A percentile compares a stretch with the other conserved stretches of the same genome.
Conservation (phyloP, 495 filamentous ascomycete genomes). For the Evernia prunastri region DNA sequence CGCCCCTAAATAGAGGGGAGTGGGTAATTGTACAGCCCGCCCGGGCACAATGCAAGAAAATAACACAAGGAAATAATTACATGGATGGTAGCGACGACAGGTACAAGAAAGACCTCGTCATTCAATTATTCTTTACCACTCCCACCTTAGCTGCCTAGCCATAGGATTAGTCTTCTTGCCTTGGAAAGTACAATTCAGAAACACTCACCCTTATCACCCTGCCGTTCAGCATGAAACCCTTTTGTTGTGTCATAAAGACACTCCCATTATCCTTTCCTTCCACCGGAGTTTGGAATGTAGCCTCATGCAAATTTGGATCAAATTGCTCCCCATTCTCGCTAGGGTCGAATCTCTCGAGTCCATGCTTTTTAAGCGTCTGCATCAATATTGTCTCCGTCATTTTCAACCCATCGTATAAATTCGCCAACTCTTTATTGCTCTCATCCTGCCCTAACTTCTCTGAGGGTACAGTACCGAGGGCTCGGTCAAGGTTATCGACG, state of each 20-base stretch:
- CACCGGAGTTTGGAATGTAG: constrained; percentile 84
- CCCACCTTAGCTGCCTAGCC: constrained; percentile 79
- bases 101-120: background rate
- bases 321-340: constrained; percentile 62
- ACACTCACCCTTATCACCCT: constrained; percentile 65
- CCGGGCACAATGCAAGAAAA: background rate
- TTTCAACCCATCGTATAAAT: constrained; percentile 78
- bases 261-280: constrained; percentile 79
- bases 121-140: constrained; percentile 60
- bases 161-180: constrained; percentile 2
- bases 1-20: constrained; percentile 21
- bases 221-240: constrained; percentile 89
- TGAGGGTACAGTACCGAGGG: constrained; percentile 67
- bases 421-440: constrained; percentile 52
- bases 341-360: constrained; percentile 83
- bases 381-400: constrained; percentile 92
- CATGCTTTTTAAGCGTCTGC: constrained; percentile 85
- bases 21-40: constrained; percentile 9
- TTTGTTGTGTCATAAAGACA: constrained; percentile 88
- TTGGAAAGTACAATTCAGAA: background rate
- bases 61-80: constrained; percentile 1
- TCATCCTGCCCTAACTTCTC: constrained; percentile 49
- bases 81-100: background rate
- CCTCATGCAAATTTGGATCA: constrained; percentile 94
- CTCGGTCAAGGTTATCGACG: constrained; percentile 95